Evolutionary conservation across 495 filamentous ascomycete genomes (phyloP).

Genomic region (Lepidopterella palustris): DNA sequence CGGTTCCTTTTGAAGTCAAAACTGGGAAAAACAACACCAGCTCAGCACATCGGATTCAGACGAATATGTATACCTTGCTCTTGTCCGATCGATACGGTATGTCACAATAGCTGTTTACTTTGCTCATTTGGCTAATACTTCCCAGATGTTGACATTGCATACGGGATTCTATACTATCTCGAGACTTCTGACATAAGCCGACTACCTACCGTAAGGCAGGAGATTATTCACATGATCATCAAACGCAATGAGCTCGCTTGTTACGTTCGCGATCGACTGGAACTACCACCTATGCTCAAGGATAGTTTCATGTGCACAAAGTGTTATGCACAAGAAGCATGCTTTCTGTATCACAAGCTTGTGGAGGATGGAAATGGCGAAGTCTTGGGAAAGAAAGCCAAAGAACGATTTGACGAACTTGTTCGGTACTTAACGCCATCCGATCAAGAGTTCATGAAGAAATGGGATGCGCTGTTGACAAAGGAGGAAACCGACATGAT

Average conservation of each 20-base stretch:
- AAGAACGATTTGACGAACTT: constrained; percentile 66
- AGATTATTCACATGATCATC: constrained; percentile 92
- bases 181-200: constrained; percentile 79
- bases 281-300: constrained; percentile 80
- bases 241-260: constrained; percentile 85
- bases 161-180: constrained; percentile 90
- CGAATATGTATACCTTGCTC: constrained; percentile 85
- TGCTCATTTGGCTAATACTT: constrained; percentile 3
- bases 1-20: constrained; percentile 91
- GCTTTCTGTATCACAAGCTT: constrained; percentile 93
- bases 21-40: constrained; percentile 76
- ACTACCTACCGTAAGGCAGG: constrained; percentile 74
- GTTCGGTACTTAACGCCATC: constrained; percentile 64
- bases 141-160: constrained; percentile 74
- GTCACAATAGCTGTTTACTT: constrained; percentile 15
- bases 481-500: constrained; percentile 88
- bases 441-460: constrained; percentile 79
- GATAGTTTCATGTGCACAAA: constrained; percentile 66
- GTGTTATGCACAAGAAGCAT: constrained; percentile 83
- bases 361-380: constrained; percentile 75
- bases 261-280: constrained; percentile 70
- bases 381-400: constrained; percentile 56
- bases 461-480: constrained; percentile 88
- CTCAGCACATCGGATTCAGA: constrained; percentile 80
- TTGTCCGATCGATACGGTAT: constrained; percentile 85